Conservation (phyloP, 2,329 filamentous ascomycete species). For the Fusarium nelsonii region DNA sequence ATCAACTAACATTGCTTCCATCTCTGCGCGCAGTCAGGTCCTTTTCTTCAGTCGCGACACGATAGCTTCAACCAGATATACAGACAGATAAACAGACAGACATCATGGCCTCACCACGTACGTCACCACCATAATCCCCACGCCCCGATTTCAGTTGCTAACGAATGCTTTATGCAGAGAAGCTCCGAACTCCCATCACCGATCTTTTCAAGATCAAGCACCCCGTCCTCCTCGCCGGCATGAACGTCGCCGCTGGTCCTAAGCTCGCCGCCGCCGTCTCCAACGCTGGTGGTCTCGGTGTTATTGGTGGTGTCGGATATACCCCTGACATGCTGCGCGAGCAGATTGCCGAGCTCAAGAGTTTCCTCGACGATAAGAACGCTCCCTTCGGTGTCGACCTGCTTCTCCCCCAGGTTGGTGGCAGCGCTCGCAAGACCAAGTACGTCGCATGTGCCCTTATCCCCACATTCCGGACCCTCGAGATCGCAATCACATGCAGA, state of each 20-base stretch:
- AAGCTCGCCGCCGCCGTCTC: constrained; percentile 97
- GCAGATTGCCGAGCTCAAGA: constrained; percentile 95
- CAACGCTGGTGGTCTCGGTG: constrained; percentile 95
- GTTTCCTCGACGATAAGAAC: constrained; percentile 87
- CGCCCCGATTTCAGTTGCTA: constrained; percentile 19
- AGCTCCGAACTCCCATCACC: constrained; percentile 89
- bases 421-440: constrained; percentile 95
- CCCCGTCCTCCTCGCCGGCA: constrained; percentile 93
- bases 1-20: constrained; percentile 8
- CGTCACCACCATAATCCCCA: constrained; percentile 53
- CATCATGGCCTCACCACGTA: constrained; percentile 85
- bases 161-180: constrained; percentile 48
- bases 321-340: constrained; percentile 97
- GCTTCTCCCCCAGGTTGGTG: constrained; percentile 93
- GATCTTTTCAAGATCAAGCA: constrained; percentile 99
- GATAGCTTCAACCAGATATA: constrained; percentile 17
- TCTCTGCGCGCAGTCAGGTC: constrained; percentile 12
- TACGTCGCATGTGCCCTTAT: constrained; percentile 51
- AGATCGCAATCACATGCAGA: constrained; percentile 42
- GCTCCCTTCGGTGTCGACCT: constrained; percentile 96
- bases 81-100: constrained; percentile 23
- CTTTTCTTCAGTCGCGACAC: constrained; percentile 20
- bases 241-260: constrained; percentile 98
- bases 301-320: constrained; percentile 95
- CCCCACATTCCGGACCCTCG: not conserved